phyloP scores from a whole-genome alignment of 805 yeast species.

The Ogataea methylovora region DNA sequence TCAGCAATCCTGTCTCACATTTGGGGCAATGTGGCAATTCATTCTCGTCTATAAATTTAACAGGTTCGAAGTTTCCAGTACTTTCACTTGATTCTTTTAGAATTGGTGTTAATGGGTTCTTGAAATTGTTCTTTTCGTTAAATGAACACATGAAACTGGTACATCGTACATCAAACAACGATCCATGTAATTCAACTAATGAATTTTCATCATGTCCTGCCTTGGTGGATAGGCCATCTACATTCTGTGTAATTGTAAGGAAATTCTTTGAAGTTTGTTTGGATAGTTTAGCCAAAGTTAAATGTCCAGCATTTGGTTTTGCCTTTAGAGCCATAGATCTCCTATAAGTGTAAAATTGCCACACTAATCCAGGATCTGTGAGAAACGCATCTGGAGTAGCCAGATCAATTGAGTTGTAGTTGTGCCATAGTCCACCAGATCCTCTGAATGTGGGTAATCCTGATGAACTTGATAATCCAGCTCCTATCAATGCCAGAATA shows the following conservation, averaged over 20 bases:
- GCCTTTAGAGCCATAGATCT: constrained; percentile 59
- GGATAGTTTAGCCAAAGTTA: constrained; percentile 58
- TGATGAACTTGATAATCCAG: constrained; percentile 73
- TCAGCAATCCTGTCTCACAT: constrained; percentile 56
- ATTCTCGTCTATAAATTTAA: constrained; percentile 36
- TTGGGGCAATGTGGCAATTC: constrained; percentile 72
- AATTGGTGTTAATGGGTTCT: constrained; percentile 53
- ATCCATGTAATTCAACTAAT: constrained; percentile 75
- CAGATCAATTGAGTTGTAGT: constrained; percentile 69
- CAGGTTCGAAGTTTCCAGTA: constrained; percentile 38
- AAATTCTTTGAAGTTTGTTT: constrained; percentile 23
- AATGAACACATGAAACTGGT: constrained; percentile 70
- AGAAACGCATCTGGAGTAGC: constrained; percentile 91
- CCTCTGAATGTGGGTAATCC: constrained; percentile 75
- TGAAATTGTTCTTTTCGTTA: constrained; percentile 41
- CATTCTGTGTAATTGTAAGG: constrained; percentile 75
- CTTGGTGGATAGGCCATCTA: constrained; percentile 65
- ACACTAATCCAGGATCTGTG: constrained; percentile 75
- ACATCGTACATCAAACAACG: constrained; percentile 64
- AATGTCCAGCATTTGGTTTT: constrained; percentile 68
- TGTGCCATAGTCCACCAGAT: constrained; percentile 68
- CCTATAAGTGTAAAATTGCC: constrained; percentile 81
- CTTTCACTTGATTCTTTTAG: constrained; percentile 23
- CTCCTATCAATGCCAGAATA: constrained; percentile 66
- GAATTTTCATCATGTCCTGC: constrained; percentile 49